phyloP scores from a whole-genome alignment of 352 stramenopile species.

The Globisporangium nunn region DNA sequence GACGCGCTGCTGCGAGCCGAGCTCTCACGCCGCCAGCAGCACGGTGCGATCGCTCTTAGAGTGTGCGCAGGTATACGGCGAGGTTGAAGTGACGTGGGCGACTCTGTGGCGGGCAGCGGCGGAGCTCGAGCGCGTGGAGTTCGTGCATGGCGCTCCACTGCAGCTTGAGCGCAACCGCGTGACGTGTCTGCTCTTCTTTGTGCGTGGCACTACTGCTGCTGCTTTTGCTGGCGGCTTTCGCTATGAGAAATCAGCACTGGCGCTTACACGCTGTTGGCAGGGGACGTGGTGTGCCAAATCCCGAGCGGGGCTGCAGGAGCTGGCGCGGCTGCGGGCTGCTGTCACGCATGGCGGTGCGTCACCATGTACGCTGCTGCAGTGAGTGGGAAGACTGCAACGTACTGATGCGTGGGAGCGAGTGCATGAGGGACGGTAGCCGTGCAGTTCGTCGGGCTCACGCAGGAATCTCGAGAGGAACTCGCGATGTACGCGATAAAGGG shows the following conservation, averaged over 20 bases:
- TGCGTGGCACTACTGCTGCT: slow-evolving; percentile 11
- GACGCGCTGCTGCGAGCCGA: slow-evolving; percentile 27
- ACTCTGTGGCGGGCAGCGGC: slow-evolving; percentile 17
- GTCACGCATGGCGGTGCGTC: slow-evolving; percentile 26
- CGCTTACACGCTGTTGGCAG: slow-evolving; percentile 13
- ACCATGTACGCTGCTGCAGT: not conserved
- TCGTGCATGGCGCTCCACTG: slow-evolving; percentile 40
- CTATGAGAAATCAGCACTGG: not conserved
- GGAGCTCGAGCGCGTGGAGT: slow-evolving; percentile 41
- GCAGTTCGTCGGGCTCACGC: slow-evolving; percentile 60
- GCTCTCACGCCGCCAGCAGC: slow-evolving; percentile 11
- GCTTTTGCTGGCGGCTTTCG: not conserved
- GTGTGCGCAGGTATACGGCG: too few relatives aligned
- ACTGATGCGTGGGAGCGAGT: not conserved
- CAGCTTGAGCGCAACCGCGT: slow-evolving; percentile 53
- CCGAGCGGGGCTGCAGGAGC: slow-evolving; percentile 36
- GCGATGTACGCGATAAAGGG: slow-evolving; percentile 56
- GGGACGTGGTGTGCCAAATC: slow-evolving; percentile 60
- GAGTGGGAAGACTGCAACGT: too few relatives aligned
- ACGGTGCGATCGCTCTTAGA: slow-evolving; percentile 5
- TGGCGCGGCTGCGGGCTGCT: slow-evolving; percentile 31
- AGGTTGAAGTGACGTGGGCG: not conserved
- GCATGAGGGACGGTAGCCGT: slow-evolving; percentile 18
- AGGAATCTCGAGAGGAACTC: slow-evolving; percentile 60
- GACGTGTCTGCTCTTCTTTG: slow-evolving; percentile 74